Evolutionary conservation across 345 rosid genomes (phyloP).

Genomic region (Eutrema yunnanense): DNA sequence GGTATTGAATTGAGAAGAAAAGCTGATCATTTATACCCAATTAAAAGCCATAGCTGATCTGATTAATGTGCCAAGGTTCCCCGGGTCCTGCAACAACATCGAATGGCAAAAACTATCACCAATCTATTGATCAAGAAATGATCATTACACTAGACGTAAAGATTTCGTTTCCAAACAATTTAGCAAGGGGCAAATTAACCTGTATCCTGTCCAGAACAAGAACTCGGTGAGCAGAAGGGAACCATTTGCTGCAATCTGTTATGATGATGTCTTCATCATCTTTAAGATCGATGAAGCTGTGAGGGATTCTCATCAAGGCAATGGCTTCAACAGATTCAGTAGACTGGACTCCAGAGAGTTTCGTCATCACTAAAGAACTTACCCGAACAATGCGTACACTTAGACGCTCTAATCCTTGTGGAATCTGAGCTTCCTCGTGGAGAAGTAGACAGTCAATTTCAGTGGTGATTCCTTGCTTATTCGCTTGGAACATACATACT

Average conservation of each 20-base stretch:
- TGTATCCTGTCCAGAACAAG: slow-evolving; percentile 86
- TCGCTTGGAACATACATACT: slow-evolving; percentile 46
- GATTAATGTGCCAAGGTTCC: slow-evolving; percentile 84
- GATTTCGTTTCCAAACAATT: neutral
- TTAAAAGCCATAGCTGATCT: slow-evolving; percentile 87
- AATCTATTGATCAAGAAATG: neutral
- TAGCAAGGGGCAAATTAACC: slow-evolving; percentile 31
- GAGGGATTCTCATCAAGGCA: slow-evolving; percentile 74
- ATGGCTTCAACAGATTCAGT: slow-evolving; percentile 69
- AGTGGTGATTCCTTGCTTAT: slow-evolving; percentile 28
- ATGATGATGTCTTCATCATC: slow-evolving; percentile 1
- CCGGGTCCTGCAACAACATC: slow-evolving; percentile 68
- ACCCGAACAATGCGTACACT: slow-evolving; percentile 40
- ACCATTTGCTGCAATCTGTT: slow-evolving; percentile 50
- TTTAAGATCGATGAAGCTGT: slow-evolving; percentile 43
- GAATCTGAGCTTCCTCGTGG: slow-evolving; percentile 51
- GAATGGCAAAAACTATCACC: neutral
- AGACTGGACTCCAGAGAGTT: slow-evolving; percentile 75
- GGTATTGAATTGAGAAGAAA: neutral
- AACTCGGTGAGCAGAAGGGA: slow-evolving; percentile 55
- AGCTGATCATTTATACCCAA: slow-evolving; percentile 50
- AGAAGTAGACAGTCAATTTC: slow-evolving; percentile 59
- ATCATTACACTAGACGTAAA: neutral
- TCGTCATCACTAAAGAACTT: slow-evolving; percentile 67
- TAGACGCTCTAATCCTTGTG: slow-evolving; percentile 37